These are phyloP conservation scores for Castanea crenata DNA, from an alignment of 306 rosid genomes.

Conservation along the genomic window DNA sequence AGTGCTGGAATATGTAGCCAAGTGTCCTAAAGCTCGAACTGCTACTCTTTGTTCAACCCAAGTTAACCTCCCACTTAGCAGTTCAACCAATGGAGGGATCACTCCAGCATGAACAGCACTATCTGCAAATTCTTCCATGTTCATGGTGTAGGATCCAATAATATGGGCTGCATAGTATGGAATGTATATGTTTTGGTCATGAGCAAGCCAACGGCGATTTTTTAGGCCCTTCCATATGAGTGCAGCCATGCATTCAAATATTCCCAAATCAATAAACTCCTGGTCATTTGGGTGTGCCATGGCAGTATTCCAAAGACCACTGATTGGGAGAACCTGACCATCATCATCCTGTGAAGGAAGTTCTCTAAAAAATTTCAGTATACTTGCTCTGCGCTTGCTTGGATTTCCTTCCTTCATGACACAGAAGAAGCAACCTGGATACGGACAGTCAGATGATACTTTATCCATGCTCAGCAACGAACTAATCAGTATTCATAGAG, in stretches of 20 bases:
- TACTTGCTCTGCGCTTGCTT: conserved; percentile 83
- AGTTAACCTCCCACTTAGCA: conserved; percentile 86
- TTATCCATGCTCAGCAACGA: conserved; percentile 63
- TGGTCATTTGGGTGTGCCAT: conserved; percentile 99
- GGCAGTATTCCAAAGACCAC: conserved; percentile 99
- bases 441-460: conserved; percentile 84
- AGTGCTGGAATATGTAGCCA: conserved; percentile 90
- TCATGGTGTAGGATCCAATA: conserved; percentile 97
- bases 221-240: conserved; percentile 96
- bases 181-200: conserved; percentile 93
- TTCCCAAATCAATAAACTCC: conserved; percentile 86
- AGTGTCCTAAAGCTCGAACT: conserved; percentile 96
- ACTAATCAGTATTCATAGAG: conserved; percentile 21
- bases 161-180: conserved; percentile 98
- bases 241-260: conserved; percentile 96
- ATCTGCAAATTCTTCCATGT: conserved; percentile 96
- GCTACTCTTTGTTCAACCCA: conserved; percentile 99
- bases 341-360: conserved; percentile 95
- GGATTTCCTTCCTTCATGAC: conserved; percentile 99
- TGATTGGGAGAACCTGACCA: conserved; percentile 98
- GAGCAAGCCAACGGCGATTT: conserved; percentile 96
- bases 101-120: conserved; percentile 85
- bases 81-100: conserved; percentile 89
- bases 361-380: conserved; percentile 85
- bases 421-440: conserved; percentile 98